These are phyloP conservation scores for Lycium barbarum DNA, from an alignment of 257 asterid species.

Conservation along the genomic window DNA sequence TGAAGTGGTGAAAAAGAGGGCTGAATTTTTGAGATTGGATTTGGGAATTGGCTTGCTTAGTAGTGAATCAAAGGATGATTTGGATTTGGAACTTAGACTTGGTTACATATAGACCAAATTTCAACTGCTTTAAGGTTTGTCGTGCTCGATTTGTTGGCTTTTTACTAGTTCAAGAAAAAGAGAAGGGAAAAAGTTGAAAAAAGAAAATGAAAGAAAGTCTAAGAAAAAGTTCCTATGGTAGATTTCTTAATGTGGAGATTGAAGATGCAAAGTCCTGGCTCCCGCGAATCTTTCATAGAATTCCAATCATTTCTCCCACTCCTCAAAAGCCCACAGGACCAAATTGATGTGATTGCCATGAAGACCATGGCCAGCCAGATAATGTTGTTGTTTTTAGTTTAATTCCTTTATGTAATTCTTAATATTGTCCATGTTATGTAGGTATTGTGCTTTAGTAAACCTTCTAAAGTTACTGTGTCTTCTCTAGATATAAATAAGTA, in stretches of 20 bases:
- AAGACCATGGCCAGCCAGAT: not conserved
- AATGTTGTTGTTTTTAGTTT: not conserved
- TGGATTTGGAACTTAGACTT: slow-evolving; percentile 94
- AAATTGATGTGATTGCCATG: not conserved
- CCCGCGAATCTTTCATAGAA: too few relatives aligned
- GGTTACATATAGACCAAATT: slow-evolving; percentile 52
- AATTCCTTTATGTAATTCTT: not conserved
- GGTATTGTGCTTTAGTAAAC: slow-evolving; percentile 4
- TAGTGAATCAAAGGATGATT: slow-evolving; percentile 56
- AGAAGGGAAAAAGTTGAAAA: too few relatives aligned
- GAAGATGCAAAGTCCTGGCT: not conserved
- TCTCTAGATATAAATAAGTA: not conserved
- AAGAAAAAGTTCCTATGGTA: not conserved
- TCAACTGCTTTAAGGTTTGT: slow-evolving; percentile 24
- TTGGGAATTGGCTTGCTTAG: slow-evolving; percentile 70
- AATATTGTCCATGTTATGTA: slow-evolving; percentile 1
- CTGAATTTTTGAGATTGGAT: slow-evolving; percentile 60
- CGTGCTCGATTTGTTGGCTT: not conserved
- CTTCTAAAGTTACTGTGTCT: not conserved
- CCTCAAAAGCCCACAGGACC: too few relatives aligned
- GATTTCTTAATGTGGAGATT: not conserved
- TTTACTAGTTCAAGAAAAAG: not conserved
- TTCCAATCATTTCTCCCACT: too few relatives aligned
- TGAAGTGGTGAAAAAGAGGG: slow-evolving; percentile 35
- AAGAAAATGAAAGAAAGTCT: not conserved